These are phyloP conservation scores for Diplodia sapinea DNA, from an alignment of 2,329 filamentous ascomycete species.

Conservation along the genomic window DNA sequence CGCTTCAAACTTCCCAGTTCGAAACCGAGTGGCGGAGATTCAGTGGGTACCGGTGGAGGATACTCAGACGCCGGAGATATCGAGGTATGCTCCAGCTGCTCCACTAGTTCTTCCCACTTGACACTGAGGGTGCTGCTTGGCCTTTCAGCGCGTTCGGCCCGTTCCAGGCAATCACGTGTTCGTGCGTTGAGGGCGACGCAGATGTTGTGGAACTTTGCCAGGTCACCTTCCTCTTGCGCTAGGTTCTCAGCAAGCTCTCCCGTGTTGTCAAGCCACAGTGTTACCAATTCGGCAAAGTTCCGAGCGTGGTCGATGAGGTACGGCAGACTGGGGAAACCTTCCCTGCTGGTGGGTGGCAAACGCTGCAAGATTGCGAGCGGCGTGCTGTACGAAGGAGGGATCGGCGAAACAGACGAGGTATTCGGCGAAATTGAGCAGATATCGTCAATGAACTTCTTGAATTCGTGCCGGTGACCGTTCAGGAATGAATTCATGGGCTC, in stretches of 20 bases:
- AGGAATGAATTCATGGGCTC: constrained; percentile 96
- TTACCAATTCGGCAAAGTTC: constrained; percentile 82
- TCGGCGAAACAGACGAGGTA: constrained; percentile 59
- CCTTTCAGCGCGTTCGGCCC: constrained; percentile 59
- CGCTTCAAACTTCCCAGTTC: constrained; percentile 40
- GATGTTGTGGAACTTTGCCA: constrained; percentile 57
- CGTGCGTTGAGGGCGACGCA: constrained; percentile 55
- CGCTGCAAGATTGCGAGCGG: constrained; percentile 88
- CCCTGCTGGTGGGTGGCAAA: constrained; percentile 77
- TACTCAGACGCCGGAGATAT: constrained; percentile 22
- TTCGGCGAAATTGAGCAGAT: constrained; percentile 83
- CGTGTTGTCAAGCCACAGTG: constrained; percentile 73
- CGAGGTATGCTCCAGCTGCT: constrained; percentile 50
- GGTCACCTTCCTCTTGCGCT: constrained; percentile 50
- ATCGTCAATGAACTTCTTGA: constrained; percentile 85
- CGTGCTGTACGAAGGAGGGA: constrained; percentile 88
- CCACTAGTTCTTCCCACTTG: constrained; percentile 61
- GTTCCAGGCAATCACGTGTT: constrained; percentile 57
- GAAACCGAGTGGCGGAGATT: constrained; percentile 33
- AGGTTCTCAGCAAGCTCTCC: constrained; percentile 47
- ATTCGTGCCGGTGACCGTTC: constrained; percentile 72
- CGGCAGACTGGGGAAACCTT: constrained; percentile 91
- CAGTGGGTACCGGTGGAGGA: constrained; percentile 37
- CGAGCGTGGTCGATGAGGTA: constrained; percentile 90
- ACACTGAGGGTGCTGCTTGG: constrained; percentile 56